Evolutionary conservation across 345 rosid genomes (phyloP).

Genomic region (Erodium maritimum): DNA sequence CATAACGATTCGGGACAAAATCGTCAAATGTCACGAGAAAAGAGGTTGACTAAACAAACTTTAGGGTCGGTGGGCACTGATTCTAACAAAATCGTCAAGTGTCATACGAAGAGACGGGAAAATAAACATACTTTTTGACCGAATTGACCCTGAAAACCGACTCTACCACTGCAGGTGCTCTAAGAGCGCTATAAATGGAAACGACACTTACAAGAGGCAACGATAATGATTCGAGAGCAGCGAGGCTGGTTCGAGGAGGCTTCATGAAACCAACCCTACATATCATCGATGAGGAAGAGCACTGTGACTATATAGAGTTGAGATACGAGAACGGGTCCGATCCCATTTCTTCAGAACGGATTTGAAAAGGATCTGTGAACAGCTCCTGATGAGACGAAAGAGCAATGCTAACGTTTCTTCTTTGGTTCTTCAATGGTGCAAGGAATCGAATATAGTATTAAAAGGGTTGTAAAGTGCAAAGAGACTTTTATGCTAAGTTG

Average conservation of each 20-base stretch:
- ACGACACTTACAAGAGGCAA: constrained; percentile 88
- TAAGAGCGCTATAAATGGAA: no score
- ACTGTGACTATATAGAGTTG: constrained; percentile 13
- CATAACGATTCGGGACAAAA: no score
- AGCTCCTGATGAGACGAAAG: background rate
- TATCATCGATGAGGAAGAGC: constrained; percentile 12
- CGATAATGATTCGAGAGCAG: constrained; percentile 64
- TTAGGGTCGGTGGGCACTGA: no score
- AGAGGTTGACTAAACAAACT: no score
- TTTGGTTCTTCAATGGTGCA: background rate
- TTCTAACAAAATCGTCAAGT: no score
- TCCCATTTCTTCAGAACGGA: constrained; percentile 9
- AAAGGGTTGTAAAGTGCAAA: constrained; percentile 3
- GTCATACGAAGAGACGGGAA: no score
- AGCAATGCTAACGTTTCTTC: background rate
- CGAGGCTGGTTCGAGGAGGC: constrained; percentile 46
- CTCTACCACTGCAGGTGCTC: no score
- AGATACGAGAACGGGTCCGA: background rate
- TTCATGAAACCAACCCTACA: constrained; percentile 18
- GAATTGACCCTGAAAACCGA: no score
- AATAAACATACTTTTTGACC: no score
- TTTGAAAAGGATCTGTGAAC: background rate
- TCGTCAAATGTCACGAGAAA: no score
- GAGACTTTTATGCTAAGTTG: constrained; percentile 14
- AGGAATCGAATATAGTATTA: background rate